phyloP scores from a whole-genome alignment of 345 rosid genomes.

The Hibiscus mutabilis region DNA sequence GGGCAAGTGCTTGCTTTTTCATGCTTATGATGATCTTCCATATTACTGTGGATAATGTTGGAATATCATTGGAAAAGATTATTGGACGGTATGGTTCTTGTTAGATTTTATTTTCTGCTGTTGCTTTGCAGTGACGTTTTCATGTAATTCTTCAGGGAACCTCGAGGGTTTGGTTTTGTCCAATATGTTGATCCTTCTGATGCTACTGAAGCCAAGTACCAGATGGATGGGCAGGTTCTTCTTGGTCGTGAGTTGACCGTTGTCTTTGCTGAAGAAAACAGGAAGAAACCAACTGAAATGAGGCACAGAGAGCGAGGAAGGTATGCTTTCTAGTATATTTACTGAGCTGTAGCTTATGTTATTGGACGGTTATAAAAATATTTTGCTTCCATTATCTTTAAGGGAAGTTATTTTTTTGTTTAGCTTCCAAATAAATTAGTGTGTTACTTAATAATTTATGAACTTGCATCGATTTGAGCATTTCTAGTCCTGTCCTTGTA shows the following conservation, averaged over 20 bases:
- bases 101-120: conserved; percentile 13
- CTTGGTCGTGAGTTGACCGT: conserved; percentile 87
- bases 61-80: conserved; percentile 34
- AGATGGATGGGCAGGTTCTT: conserved; percentile 95
- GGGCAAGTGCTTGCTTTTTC: conserved; percentile 95
- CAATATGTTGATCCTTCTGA: conserved; percentile 83
- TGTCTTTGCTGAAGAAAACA: conserved; percentile 95
- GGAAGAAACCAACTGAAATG: conserved; percentile 96
- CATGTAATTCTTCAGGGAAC: conserved; percentile 51
- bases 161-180: conserved; percentile 96
- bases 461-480: neutral
- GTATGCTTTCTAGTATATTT: conserved; percentile 25
- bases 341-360: too few species aligned
- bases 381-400: conserved; percentile 14
- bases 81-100: conserved; percentile 21
- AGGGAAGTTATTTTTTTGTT: neutral
- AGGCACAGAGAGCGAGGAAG: conserved; percentile 69
- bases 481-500: neutral
- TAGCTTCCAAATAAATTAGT: neutral
- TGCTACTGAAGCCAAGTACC: conserved; percentile 83
- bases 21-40: conserved; percentile 13
- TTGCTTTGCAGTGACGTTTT: neutral
- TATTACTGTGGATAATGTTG: conserved; percentile 47
- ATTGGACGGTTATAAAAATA: too few species aligned
- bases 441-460: neutral